Percentiles rank a stretch among this genome's conserved stretches.
These are phyloP conservation scores for Penicillium canariense DNA, from an alignment of 495 filamentous ascomycete genomes.

Conservation along the genomic window DNA sequence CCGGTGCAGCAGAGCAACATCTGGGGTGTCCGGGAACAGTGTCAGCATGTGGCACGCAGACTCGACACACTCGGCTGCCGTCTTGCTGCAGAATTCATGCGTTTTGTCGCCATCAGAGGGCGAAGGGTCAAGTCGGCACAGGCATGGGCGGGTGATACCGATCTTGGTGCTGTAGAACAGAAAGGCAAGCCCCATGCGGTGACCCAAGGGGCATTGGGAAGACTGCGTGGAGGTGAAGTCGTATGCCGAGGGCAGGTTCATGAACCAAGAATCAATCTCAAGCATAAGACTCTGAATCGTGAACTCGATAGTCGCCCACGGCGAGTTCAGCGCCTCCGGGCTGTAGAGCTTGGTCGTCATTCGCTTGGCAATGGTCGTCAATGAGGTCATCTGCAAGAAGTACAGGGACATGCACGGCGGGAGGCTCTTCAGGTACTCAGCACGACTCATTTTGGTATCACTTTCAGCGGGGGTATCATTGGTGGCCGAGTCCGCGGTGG, in stretches of 20 bases:
- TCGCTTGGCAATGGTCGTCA: constrained; percentile 52
- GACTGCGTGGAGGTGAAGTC: constrained; percentile 38
- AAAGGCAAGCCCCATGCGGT: constrained; percentile 51
- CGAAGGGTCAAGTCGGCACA: constrained; percentile 52
- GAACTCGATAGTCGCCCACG: constrained; percentile 50
- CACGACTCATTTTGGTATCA: constrained; percentile 19
- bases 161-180: constrained; percentile 58
- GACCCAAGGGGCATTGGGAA: constrained; percentile 29
- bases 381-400: constrained; percentile 45
- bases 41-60: constrained; percentile 55
- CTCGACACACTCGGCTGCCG: constrained; percentile 55
- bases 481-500: constrained; percentile 24
- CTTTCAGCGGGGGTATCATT: constrained; percentile 19
- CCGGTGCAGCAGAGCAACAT: constrained; percentile 43
- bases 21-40: constrained; percentile 49
- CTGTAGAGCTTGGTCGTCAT: constrained; percentile 57
- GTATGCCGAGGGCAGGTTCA: constrained; percentile 39
- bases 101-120: constrained; percentile 30
- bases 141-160: constrained; percentile 59
- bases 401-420: constrained; percentile 47
- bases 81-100: constrained; percentile 49
- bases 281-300: constrained; percentile 40
- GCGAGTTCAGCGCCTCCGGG: constrained; percentile 45
- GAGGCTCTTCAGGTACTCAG: constrained; percentile 30
- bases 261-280: constrained; percentile 41